These are phyloP conservation scores for Purpureocillium lavendulum DNA, from an alignment of 2,329 filamentous ascomycete species.

Conservation along the genomic window DNA sequence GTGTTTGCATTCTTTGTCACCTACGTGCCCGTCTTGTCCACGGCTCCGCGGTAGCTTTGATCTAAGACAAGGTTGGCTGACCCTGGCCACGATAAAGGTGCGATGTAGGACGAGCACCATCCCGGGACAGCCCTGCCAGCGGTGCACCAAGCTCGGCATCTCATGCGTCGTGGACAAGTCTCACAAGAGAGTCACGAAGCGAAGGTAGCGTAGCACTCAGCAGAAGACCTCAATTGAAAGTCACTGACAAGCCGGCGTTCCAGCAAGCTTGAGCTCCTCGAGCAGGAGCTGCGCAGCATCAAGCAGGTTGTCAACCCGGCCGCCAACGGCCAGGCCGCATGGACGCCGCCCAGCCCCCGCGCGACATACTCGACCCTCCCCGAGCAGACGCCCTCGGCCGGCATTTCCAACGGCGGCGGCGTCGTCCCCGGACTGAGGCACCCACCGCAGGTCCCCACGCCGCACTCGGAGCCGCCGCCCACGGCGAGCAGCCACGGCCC, in stretches of 20 bases:
- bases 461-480: slow-evolving; percentile 15
- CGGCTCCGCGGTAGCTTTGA: too few relatives aligned
- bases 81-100: too few relatives aligned
- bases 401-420: too few relatives aligned
- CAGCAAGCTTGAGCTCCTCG: slow-evolving; percentile 47
- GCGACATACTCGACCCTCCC: slow-evolving; percentile 15
- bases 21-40: too few relatives aligned
- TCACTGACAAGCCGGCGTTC: background rate
- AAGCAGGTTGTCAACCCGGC: slow-evolving; percentile 38
- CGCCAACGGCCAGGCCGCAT: slow-evolving; percentile 11
- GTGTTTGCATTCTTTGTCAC: too few relatives aligned
- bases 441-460: slow-evolving; percentile 11
- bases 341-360: slow-evolving; percentile 20
- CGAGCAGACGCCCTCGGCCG: slow-evolving; percentile 7
- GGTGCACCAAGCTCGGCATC: slow-evolving; percentile 34
- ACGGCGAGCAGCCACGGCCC: slow-evolving; percentile 8
- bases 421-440: slow-evolving; percentile 4
- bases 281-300: slow-evolving; percentile 45
- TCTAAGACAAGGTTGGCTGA: too few relatives aligned
- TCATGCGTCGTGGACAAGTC: slow-evolving; percentile 37
- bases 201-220: slow-evolving; percentile 31
- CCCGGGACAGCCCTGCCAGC: slow-evolving; percentile 32
- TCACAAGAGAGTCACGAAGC: slow-evolving; percentile 36
- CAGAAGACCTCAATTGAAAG: background rate
- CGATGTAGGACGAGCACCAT: slow-evolving; percentile 32